These are phyloP conservation scores for Penicillium freii DNA, from an alignment of 2,329 filamentous ascomycete species.

Conservation along the genomic window DNA sequence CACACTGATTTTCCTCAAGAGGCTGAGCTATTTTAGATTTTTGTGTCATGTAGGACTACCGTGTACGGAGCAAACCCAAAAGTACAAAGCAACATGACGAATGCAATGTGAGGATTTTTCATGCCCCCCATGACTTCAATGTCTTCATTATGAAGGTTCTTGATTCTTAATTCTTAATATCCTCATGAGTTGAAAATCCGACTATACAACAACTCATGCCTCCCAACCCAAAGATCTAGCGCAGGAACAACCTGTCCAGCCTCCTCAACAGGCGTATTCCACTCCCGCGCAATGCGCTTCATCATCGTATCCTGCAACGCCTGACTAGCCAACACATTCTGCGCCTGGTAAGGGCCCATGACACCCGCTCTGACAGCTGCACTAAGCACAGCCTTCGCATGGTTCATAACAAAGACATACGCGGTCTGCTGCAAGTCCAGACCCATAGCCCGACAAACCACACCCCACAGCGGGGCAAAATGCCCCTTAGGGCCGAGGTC, in stretches of 20 bases:
- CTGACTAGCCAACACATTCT: constrained; percentile 56
- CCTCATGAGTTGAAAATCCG: constrained; percentile 64
- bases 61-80: constrained; percentile 19
- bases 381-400: constrained; percentile 62
- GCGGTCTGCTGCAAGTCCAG: constrained; percentile 54
- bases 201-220: constrained; percentile 65
- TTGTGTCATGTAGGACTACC: constrained; percentile 37
- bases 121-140: not conserved
- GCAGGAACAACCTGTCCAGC: constrained; percentile 61
- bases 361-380: constrained; percentile 63
- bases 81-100: constrained; percentile 20
- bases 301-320: constrained; percentile 54
- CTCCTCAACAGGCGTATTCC: constrained; percentile 51
- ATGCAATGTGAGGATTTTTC: constrained; percentile 17
- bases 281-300: constrained; percentile 49
- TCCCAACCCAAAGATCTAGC: constrained; percentile 63
- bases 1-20: constrained; percentile 14
- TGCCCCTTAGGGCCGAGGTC: constrained; percentile 50
- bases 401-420: constrained; percentile 63
- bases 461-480: constrained; percentile 61
- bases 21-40: constrained; percentile 17
- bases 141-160: not conserved
- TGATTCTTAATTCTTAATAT: not conserved
- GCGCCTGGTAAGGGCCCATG: constrained; percentile 65
- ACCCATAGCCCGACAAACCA: constrained; percentile 53